phyloP scores from a whole-genome alignment of 1,284 basidiomycete species.

The Cutaneotrichosporon arboriforme region DNA sequence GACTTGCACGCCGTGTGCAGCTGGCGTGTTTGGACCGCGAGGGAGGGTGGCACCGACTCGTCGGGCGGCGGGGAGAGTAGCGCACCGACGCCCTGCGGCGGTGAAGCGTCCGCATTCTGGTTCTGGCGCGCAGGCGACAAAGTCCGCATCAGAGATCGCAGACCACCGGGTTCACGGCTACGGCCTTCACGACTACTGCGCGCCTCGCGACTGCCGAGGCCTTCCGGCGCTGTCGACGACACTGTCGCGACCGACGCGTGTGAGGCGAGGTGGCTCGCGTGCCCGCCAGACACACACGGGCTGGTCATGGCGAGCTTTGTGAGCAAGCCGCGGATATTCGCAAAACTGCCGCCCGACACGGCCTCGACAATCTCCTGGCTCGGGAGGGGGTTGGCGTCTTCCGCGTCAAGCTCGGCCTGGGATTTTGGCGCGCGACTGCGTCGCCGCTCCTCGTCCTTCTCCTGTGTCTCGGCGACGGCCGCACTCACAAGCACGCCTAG shows the following conservation, averaged over 20 bases:
- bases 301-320: conserved; percentile 39
- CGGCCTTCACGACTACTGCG: conserved; percentile 4
- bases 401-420: conserved; percentile 28
- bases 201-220: neutral
- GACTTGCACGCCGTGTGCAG: conserved; percentile 42
- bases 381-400: conserved; percentile 30
- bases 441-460: conserved; percentile 41
- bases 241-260: neutral
- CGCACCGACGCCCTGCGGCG: neutral
- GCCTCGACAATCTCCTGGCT: conserved; percentile 27
- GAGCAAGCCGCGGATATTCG: conserved; percentile 41
- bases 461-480: conserved; percentile 47
- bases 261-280: neutral
- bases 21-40: neutral
- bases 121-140: conserved; percentile 24
- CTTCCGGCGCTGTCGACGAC: neutral
- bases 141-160: conserved; percentile 34
- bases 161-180: conserved; percentile 13
- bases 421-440: conserved; percentile 21
- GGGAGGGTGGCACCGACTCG: neutral
- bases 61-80: conserved; percentile 6
- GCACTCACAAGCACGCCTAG: conserved; percentile 44
- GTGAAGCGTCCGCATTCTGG: neutral
- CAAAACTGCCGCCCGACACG: conserved; percentile 37
- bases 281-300: conserved; percentile 18